Conservation (phyloP, 805 yeast species). For the Yamadazyma akitaensis region DNA sequence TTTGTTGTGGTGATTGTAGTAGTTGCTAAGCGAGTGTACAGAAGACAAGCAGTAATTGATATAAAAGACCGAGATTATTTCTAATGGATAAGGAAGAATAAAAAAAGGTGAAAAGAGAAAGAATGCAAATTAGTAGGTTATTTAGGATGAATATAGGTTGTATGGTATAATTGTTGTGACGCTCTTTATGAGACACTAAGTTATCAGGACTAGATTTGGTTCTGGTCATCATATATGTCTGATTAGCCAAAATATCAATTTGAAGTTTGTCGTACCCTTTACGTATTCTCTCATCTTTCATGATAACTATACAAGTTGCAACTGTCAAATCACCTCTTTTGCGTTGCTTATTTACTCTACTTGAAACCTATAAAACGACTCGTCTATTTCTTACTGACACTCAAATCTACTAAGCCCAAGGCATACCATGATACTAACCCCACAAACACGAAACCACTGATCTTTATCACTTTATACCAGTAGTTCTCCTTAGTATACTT, state of each 20-base stretch:
- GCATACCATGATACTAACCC: constrained; percentile 56
- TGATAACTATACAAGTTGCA: too few species aligned
- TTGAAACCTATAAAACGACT: background rate
- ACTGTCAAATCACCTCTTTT: too few species aligned
- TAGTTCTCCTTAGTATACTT: constrained; percentile 51
- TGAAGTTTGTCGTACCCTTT: too few species aligned
- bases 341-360: background rate
- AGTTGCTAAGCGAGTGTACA: constrained; percentile 16
- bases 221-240: too few species aligned
- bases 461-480: constrained; percentile 61
- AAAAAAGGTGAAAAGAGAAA: too few species aligned
- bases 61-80: constrained; percentile 23
- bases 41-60: constrained; percentile 22
- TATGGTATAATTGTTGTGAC: too few species aligned
- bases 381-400: background rate
- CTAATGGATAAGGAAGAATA: background rate
- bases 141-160: too few species aligned
- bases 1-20: constrained; percentile 7
- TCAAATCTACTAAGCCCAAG: constrained; percentile 33
- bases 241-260: too few species aligned
- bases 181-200: too few species aligned
- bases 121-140: too few species aligned
- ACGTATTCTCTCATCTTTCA: too few species aligned
- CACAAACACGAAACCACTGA: constrained; percentile 58
- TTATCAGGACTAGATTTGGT: too few species aligned